Evolutionary conservation across 1,139 yeast species (phyloP), one percentile per base, ranked within the genome.

Genomic region (Lodderomyces parapsilosis): DNA sequence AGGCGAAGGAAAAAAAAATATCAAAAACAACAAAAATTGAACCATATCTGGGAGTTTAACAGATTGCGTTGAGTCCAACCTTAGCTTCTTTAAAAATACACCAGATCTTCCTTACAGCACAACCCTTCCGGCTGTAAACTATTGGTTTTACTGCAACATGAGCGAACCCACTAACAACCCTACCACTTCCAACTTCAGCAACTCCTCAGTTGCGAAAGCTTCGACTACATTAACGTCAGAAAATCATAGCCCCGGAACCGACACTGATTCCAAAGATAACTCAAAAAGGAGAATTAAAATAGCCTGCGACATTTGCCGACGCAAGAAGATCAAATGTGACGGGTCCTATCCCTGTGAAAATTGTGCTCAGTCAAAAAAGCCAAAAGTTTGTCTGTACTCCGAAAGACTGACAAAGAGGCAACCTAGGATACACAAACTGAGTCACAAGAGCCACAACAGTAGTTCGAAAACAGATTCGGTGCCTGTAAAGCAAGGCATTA

Each of bases 261-360:
- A 45, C 5, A 43, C 43, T 28, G 45, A 45, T 15, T 42, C 45
- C 5, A 37, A 38, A 28, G 48, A 45, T 28, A 39, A 6, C 14
- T 3, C 20, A 11, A 36, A 50, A 13, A 56, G 54, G 40, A 54
- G 76, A 10, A 66, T 68, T 34, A 58, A 81, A 39, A 76, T 74
- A 1, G 84, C 84, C 1, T 80, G 84, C 54, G 81, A 78, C 47
- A 63, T 64, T 4, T 79, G 82, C 51, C 64, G 82, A 4, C 48
- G 59, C 18, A 75, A 74, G 54, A 78, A 78, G 53, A 65, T 76
- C 42, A 76, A 73, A 50, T 78, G 83, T 53, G 68, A 74, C 52
- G 82, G 82, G 0, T 56, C 58, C 2, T 52, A 48, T n/a, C 78
- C 78, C 2, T 76, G 83, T 51, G 45, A 51, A 7, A 71, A 73